These are phyloP conservation scores for Themeda triandra DNA, from an alignment of 176 grass and related monocot genomes.

Conservation along the genomic window DNA sequence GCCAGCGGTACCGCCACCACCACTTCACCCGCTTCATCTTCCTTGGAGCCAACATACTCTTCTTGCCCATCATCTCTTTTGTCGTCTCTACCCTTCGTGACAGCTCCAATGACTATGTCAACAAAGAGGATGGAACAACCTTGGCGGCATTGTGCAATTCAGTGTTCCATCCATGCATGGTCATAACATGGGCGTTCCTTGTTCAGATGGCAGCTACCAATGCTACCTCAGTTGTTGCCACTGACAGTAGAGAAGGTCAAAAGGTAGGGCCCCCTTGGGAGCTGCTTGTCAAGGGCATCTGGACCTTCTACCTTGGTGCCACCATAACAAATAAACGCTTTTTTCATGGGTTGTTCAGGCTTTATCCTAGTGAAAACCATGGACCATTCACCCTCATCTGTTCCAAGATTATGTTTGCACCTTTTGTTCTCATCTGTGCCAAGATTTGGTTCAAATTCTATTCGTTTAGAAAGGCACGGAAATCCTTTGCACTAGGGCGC, in stretches of 20 bases:
- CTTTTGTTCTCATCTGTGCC: not conserved
- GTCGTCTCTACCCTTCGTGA: not conserved
- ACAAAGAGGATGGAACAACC: not conserved
- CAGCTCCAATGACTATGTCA: not conserved
- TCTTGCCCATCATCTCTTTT: slow-evolving; percentile 21
- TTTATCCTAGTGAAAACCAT: not conserved
- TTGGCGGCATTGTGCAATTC: not conserved
- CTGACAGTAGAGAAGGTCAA: not conserved
- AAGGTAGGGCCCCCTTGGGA: not conserved
- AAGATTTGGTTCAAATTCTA: not conserved
- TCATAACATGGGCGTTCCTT: not conserved
- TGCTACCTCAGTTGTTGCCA: not conserved
- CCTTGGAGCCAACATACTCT: not conserved
- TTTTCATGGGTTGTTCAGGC: not conserved
- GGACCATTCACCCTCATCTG: not conserved
- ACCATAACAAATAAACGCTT: not conserved
- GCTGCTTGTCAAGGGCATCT: not conserved
- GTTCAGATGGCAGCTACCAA: not conserved
- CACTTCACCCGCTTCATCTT: not conserved
- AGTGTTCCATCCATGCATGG: not conserved
- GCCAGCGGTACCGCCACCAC: not conserved
- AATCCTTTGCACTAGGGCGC: not conserved
- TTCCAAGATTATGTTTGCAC: not conserved
- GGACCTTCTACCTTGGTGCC: not conserved
- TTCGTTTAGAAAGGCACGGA: not conserved